Evolutionary conservation across 495 filamentous ascomycete genomes (phyloP).

Genomic region (Monascus purpureus): DNA sequence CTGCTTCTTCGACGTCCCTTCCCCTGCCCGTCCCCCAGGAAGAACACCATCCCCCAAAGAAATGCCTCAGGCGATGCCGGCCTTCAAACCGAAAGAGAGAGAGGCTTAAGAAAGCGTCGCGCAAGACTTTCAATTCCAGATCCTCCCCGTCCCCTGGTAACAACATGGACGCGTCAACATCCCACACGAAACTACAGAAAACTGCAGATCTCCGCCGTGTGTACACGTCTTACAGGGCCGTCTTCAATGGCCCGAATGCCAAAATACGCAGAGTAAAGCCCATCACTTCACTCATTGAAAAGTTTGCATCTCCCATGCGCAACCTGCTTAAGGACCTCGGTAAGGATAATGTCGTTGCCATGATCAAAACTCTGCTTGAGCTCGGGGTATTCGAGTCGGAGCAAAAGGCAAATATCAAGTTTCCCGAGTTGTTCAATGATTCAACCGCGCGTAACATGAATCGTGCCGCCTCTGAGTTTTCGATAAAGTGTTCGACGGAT

Average conservation of each 20-base stretch:
- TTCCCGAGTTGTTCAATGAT: conserved; percentile 17
- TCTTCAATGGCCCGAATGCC: background rate
- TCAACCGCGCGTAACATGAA: conserved; percentile 11
- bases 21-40: too few species aligned
- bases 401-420: conserved; percentile 16
- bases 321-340: conserved; percentile 11
- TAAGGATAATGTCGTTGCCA: conserved; percentile 12
- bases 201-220: background rate
- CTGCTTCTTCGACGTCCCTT: too few species aligned
- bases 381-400: conserved; percentile 17
- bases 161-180: too few species aligned
- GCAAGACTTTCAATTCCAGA: too few species aligned
- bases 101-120: too few species aligned
- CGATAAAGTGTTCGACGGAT: background rate
- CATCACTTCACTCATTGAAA: background rate
- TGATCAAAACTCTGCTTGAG: conserved; percentile 14
- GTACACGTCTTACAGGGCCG: background rate
- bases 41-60: too few species aligned
- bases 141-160: too few species aligned
- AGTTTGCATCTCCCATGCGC: background rate
- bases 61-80: too few species aligned
- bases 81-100: too few species aligned
- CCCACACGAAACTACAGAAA: too few species aligned
- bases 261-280: background rate
- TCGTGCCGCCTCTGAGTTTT: conserved; percentile 2